phyloP scores from a whole-genome alignment of 192 early-diverging fungal species.

The Backusella morwellensis region DNA sequence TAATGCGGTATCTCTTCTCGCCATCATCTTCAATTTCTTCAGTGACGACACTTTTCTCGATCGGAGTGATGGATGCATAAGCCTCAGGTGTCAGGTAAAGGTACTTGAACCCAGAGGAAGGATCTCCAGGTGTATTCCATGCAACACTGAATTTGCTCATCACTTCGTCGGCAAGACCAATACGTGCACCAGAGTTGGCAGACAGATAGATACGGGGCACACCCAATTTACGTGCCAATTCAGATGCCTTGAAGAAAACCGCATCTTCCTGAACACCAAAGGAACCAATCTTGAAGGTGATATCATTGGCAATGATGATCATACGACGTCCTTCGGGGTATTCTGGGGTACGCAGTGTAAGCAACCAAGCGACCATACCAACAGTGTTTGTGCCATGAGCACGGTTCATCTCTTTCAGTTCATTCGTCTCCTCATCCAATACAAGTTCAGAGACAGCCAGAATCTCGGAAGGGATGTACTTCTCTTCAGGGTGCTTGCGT shows the following conservation, averaged over 20 bases:
- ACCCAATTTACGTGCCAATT: constrained; percentile 81
- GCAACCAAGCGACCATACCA: constrained; percentile 96
- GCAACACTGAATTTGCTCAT: constrained; percentile 79
- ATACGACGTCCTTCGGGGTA: constrained; percentile 82
- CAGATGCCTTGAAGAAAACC: constrained; percentile 90
- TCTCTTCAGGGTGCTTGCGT: constrained; percentile 39
- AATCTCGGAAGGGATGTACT: constrained; percentile 54
- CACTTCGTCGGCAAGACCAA: constrained; percentile 94
- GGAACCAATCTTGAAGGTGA: constrained; percentile 95
- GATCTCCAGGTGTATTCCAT: constrained; percentile 82
- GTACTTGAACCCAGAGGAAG: constrained; percentile 88
- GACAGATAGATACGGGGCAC: constrained; percentile 93
- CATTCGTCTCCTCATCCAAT: constrained; percentile 69
- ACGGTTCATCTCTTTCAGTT: constrained; percentile 74
- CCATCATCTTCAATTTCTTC: constrained; percentile 70
- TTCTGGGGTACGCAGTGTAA: constrained; percentile 88
- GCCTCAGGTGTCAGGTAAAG: constrained; percentile 81
- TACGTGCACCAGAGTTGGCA: constrained; percentile 97
- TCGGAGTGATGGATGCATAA: constrained; percentile 56
- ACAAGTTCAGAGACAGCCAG: constrained; percentile 83
- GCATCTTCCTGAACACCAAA: constrained; percentile 93
- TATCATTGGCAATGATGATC: constrained; percentile 97
- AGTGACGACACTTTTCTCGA: constrained; percentile 67
- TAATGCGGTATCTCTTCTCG: constrained; percentile 75
- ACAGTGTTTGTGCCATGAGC: constrained; percentile 85